A percentile compares a stretch with the other conserved stretches of the same genome.
Evolutionary conservation across 192 early-diverging fungal species (phyloP).

Genomic region (Backusella australiensis): DNA sequence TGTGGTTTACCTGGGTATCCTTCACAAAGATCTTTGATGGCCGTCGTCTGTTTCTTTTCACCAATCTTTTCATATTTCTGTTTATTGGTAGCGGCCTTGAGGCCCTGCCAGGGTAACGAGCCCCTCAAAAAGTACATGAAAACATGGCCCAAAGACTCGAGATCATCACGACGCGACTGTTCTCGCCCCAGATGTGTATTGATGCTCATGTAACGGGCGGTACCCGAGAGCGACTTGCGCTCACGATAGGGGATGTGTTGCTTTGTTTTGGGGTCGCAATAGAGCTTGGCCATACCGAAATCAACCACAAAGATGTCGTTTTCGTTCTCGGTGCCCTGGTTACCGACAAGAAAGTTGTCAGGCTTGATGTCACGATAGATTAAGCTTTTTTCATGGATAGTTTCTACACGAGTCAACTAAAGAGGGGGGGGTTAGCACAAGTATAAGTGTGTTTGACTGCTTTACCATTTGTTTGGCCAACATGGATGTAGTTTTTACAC

Average conservation of each 20-base stretch:
- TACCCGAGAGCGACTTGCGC: slow-evolving; percentile 91
- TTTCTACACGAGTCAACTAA: slow-evolving; percentile 79
- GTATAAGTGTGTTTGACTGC: background rate
- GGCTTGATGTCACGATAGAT: slow-evolving; percentile 99
- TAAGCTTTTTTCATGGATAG: slow-evolving; percentile 91
- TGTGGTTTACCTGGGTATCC: slow-evolving; percentile 70
- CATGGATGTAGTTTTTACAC: slow-evolving; percentile 93
- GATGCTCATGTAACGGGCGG: slow-evolving; percentile 98
- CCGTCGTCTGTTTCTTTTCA: slow-evolving; percentile 93
- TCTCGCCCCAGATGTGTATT: slow-evolving; percentile 98
- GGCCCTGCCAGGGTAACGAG: slow-evolving; percentile 94
- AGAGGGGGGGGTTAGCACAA: background rate
- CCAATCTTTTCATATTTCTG: slow-evolving; percentile 99
- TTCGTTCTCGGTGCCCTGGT: slow-evolving; percentile 55
- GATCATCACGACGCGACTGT: slow-evolving; percentile 95
- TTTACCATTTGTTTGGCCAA: slow-evolving; percentile 88
- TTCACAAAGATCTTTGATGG: slow-evolving; percentile 87
- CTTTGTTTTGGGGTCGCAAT: slow-evolving; percentile 93
- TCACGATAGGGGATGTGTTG: slow-evolving; percentile 98
- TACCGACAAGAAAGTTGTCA: slow-evolving; percentile 96
- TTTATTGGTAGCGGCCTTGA: slow-evolving; percentile 97
- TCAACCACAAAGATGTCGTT: slow-evolving; percentile 89
- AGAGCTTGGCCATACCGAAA: slow-evolving; percentile 99
- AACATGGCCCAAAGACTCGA: slow-evolving; percentile 97
- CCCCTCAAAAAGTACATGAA: slow-evolving; percentile 98